phyloP scores from a whole-genome alignment of 1,139 yeast genomes.

The Candida smagusa region DNA sequence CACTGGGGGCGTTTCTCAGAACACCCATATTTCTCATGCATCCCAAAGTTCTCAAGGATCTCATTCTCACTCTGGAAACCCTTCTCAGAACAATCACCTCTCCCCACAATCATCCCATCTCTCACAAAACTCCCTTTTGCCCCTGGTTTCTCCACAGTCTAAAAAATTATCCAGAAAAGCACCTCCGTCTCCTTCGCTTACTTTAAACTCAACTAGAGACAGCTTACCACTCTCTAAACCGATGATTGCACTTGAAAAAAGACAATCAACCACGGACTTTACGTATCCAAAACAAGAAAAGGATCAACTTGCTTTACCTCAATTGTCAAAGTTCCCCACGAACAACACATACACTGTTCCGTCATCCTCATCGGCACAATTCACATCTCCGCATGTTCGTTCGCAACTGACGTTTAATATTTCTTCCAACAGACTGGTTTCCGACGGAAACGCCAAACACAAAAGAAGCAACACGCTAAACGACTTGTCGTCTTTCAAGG shows the following conservation, averaged over 20 bases:
- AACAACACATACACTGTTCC: too few species aligned
- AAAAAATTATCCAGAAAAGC: not conserved
- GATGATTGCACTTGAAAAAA: conserved; percentile 4
- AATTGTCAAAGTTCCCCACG: too few species aligned
- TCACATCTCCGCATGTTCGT: conserved; percentile 24
- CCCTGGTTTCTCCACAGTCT: not conserved
- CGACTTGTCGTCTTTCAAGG: conserved; percentile 15
- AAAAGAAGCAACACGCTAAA: conserved; percentile 26
- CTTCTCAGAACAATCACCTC: too few species aligned
- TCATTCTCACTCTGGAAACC: too few species aligned
- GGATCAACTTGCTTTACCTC: too few species aligned
- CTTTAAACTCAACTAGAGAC: conserved; percentile 3
- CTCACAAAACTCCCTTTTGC: not conserved
- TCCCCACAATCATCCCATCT: too few species aligned
- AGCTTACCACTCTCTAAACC: conserved; percentile 10
- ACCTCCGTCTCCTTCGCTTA: conserved; percentile 10
- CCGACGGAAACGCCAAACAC: conserved; percentile 13
- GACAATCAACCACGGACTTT: too few species aligned
- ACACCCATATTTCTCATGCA: too few species aligned
- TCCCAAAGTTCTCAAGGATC: too few species aligned
- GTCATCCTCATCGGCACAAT: too few species aligned
- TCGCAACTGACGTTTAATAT: conserved; percentile 30
- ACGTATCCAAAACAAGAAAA: too few species aligned
- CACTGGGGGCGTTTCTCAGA: too few species aligned
- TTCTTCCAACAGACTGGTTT: conserved; percentile 3